These are phyloP conservation scores for Neocatenulostroma microsporum DNA, from an alignment of 2,329 filamentous ascomycete species.

Conservation along the genomic window DNA sequence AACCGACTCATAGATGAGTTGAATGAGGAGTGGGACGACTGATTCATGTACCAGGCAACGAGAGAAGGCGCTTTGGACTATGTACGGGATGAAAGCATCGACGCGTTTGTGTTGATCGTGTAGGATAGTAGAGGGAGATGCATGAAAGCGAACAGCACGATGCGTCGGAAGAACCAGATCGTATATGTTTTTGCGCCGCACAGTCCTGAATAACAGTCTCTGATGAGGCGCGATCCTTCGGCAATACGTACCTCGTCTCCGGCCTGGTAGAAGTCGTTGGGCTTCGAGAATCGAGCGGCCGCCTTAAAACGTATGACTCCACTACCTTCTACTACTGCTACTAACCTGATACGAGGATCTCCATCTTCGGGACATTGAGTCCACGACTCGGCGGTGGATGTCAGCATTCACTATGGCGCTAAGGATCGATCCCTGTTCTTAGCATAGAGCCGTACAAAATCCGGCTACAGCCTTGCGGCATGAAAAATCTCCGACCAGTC, in stretches of 20 bases:
- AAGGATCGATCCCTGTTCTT: too few relatives aligned
- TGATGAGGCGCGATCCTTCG: too few relatives aligned
- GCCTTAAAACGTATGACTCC: not conserved
- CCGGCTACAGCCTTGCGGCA: too few relatives aligned
- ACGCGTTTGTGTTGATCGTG: not conserved
- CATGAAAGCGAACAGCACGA: not conserved
- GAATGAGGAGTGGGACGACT: conserved; percentile 94
- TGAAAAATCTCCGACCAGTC: too few relatives aligned
- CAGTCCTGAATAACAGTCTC: not conserved
- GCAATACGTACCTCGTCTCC: too few relatives aligned
- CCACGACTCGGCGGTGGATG: not conserved
- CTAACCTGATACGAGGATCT: not conserved
- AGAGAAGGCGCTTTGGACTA: not conserved
- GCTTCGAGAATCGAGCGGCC: too few relatives aligned
- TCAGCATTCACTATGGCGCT: too few relatives aligned
- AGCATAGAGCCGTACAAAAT: too few relatives aligned
- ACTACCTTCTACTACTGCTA: not conserved
- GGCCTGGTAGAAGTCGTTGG: too few relatives aligned
- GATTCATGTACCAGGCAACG: conserved; percentile 6
- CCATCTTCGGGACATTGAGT: not conserved
- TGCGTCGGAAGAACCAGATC: not conserved
- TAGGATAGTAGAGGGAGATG: too few relatives aligned
- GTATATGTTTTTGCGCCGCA: not conserved
- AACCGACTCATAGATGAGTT: conserved; percentile 91
- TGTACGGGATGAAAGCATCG: not conserved